Conservation (phyloP, 176 grass and related monocot species). For the Elymus sibiricus region DNA sequence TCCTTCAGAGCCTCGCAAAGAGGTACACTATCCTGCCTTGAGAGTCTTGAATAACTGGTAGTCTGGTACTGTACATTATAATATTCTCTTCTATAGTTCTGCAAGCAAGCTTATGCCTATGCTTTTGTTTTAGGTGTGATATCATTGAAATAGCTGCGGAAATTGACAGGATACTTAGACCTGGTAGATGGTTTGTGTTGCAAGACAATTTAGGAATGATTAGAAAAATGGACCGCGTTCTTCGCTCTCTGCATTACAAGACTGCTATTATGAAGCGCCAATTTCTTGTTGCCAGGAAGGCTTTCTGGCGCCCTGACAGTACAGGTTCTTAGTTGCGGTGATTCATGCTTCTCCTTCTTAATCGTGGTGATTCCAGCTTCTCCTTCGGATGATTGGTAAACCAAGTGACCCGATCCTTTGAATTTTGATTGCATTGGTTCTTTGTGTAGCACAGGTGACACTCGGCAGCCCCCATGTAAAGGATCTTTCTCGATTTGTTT, state of each 20-base stretch:
- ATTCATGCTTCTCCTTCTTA: neutral
- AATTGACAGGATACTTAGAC: slow-evolving; percentile 87
- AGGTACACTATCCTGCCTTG: slow-evolving; percentile 42
- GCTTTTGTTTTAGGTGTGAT: slow-evolving; percentile 60
- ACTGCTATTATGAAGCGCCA: slow-evolving; percentile 52
- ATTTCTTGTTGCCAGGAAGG: slow-evolving; percentile 73
- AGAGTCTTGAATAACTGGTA: slow-evolving; percentile 6
- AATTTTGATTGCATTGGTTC: slow-evolving; percentile 25
- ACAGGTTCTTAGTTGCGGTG: neutral
- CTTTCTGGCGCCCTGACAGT: slow-evolving; percentile 64
- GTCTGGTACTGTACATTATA: neutral
- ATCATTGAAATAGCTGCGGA: slow-evolving; percentile 60
- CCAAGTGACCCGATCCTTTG: neutral
- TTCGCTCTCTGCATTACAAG: slow-evolving; percentile 67
- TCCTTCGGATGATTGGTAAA: neutral
- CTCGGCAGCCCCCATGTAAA: neutral
- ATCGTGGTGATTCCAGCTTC: slow-evolving; percentile 1
- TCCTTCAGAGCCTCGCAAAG: slow-evolving; percentile 55
- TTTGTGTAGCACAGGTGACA: slow-evolving; percentile 10
- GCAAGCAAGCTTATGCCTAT: slow-evolving; percentile 1
- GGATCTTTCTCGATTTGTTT: neutral
- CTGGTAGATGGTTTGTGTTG: slow-evolving; percentile 79
- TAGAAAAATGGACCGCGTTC: slow-evolving; percentile 58
- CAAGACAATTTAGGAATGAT: slow-evolving; percentile 54
- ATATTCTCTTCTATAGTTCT: neutral